Conservation (phyloP, 495 filamentous ascomycete genomes). For the Aspergillus conjunctus region DNA sequence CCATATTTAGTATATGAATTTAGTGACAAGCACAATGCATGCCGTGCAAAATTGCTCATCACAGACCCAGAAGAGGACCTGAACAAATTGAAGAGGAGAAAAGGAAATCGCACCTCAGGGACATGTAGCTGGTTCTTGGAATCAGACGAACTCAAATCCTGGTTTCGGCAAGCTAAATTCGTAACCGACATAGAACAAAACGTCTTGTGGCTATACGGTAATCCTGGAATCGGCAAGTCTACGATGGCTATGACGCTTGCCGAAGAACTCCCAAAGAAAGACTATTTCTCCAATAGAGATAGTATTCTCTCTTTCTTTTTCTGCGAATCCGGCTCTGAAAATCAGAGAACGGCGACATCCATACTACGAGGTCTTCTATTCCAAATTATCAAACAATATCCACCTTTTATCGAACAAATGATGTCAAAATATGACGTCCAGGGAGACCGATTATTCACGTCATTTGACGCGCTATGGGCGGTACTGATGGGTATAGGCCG, state of each 20-base stretch:
- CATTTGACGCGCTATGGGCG: not conserved
- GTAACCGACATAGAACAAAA: constrained; percentile 5
- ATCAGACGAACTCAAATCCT: constrained; percentile 22
- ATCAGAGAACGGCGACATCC: constrained; percentile 20
- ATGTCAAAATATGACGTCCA: constrained; percentile 24
- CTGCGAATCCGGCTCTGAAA: constrained; percentile 27
- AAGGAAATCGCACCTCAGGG: not conserved
- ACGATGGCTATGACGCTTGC: constrained; percentile 11
- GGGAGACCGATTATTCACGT: not conserved
- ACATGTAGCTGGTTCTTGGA: constrained; percentile 33
- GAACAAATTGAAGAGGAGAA: not conserved
- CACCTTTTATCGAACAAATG: constrained; percentile 25
- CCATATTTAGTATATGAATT: no score
- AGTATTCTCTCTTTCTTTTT: constrained; percentile 28
- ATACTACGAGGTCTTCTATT: constrained; percentile 31
- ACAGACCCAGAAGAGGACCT: not conserved
- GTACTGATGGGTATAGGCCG: constrained; percentile 4
- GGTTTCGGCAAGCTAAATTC: constrained; percentile 20
- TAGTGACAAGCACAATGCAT: not conserved
- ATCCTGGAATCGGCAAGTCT: constrained; percentile 8
- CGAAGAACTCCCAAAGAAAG: not conserved
- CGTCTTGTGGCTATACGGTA: constrained; percentile 5
- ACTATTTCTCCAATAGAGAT: constrained; percentile 11
- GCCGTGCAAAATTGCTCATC: not conserved
- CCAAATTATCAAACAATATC: constrained; percentile 27